A percentile compares a stretch with the other conserved stretches of the same genome.
These are phyloP conservation scores for Globisporangium alternatum DNA, from an alignment of 352 stramenopile genomes.

Conservation along the genomic window DNA sequence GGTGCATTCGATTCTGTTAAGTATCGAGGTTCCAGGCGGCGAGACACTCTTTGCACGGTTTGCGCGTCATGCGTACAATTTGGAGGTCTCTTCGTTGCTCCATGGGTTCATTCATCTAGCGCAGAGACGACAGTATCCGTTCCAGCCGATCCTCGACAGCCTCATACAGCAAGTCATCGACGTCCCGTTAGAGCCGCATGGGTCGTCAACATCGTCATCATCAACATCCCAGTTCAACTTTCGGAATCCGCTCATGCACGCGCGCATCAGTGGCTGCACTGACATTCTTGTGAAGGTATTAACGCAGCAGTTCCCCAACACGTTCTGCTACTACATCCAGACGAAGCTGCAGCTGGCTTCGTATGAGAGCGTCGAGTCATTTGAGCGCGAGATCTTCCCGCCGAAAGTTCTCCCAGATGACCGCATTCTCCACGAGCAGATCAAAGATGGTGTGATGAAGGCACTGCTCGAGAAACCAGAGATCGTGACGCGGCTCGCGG, in stretches of 20 bases:
- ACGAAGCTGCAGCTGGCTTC: conserved; percentile 63
- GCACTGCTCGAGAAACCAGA: conserved; percentile 50
- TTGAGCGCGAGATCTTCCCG: conserved; percentile 68
- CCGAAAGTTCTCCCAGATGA: conserved; percentile 48
- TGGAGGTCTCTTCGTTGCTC: conserved; percentile 54
- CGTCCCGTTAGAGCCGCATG: conserved; percentile 17
- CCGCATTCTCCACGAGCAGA: conserved; percentile 44
- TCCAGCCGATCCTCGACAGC: conserved; percentile 48
- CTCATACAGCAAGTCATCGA: conserved; percentile 53
- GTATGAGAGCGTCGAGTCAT: conserved; percentile 68
- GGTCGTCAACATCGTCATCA: conserved; percentile 31
- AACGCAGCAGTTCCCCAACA: conserved; percentile 71
- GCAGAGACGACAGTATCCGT: conserved; percentile 36
- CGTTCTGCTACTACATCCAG: conserved; percentile 73
- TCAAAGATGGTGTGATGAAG: conserved; percentile 50
- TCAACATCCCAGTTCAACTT: conserved; percentile 43
- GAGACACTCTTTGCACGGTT: conserved; percentile 51
- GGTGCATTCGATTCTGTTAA: conserved; percentile 52
- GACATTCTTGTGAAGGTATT: conserved; percentile 68
- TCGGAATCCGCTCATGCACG: conserved; percentile 38
- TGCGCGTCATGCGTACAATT: conserved; percentile 54
- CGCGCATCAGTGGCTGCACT: conserved; percentile 56
- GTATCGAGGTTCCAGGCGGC: conserved; percentile 27
- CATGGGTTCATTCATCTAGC: conserved; percentile 69
- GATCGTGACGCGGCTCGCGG: conserved; percentile 42